phyloP scores from a whole-genome alignment of 208 protist genomes.

The Porcisia deanei region DNA sequence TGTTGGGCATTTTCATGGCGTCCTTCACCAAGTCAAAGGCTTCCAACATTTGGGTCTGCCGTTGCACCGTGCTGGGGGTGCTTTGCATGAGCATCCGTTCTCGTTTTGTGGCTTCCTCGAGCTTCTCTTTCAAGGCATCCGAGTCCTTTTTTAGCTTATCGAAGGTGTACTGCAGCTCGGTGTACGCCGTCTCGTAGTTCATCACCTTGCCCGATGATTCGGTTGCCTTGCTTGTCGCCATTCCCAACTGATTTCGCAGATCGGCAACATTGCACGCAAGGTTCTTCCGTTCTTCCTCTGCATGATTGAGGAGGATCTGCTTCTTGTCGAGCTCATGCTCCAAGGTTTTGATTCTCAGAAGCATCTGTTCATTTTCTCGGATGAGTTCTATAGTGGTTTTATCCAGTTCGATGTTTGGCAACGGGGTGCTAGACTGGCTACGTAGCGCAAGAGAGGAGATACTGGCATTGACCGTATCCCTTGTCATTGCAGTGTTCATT shows the following conservation, averaged over 20 bases:
- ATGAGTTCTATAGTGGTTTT: constrained; percentile 40
- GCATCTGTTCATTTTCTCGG: constrained; percentile 65
- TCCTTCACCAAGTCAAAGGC: constrained; percentile 23
- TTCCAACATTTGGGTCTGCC: constrained; percentile 23
- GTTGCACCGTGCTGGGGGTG: constrained; percentile 2
- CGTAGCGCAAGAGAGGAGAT: constrained; percentile 4
- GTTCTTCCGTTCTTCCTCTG: constrained; percentile 14
- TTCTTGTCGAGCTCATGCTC: constrained; percentile 34
- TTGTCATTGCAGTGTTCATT: constrained; percentile 18
- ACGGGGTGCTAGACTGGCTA: constrained; percentile 25
- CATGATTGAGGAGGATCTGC: constrained; percentile 20
- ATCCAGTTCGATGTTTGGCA: constrained; percentile 38
- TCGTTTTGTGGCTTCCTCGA: constrained; percentile 25
- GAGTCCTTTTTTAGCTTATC: constrained; percentile 38
- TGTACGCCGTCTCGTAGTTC: constrained; percentile 45
- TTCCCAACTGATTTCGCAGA: constrained; percentile 48
- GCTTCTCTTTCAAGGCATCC: constrained; percentile 25
- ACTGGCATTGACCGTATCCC: neutral
- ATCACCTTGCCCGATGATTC: constrained; percentile 31
- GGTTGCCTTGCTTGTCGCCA: constrained; percentile 30
- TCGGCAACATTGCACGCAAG: constrained; percentile 37
- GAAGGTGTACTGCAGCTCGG: constrained; percentile 29
- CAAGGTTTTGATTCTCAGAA: constrained; percentile 47
- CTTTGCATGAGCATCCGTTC: constrained; percentile 8
- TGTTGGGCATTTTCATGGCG: constrained; percentile 17